Evolutionary conservation across 1,284 basidiomycete genomes (phyloP), one percentile per base, ranked within the genome.

Genomic region (Tilletia caries): DNA sequence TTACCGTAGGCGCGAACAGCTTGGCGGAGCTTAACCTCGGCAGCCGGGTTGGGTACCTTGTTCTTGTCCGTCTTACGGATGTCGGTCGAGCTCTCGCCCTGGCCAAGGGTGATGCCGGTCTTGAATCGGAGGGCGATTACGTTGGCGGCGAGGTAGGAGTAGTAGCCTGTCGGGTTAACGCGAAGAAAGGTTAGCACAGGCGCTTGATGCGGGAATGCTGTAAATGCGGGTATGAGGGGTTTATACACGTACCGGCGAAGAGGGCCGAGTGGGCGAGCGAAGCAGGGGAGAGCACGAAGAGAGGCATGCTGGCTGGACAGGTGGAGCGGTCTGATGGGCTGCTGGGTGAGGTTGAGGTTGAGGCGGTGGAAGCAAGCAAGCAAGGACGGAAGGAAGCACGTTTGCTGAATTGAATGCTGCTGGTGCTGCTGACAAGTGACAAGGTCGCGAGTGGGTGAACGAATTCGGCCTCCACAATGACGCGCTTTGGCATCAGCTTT

Each of bases 251-350:
- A 62, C 58, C 58, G 20, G 78, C 75, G 43, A 83, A 83, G 50
- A 82, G 76, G 67, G 81, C 80, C 52, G 80, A 81, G 78, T 83
- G 81, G 43, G 76, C 81, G 71, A 83, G 73, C 58, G 81, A 82
- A 73, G 81, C 80, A 46, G 71, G 71, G 74, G 75, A 76, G 66
- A 82, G 76, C 64, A 82, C 81, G 74, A 82, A 82, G 72, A 82
- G 80, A 77, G 81, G 81, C 81, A 82, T 82, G n/a, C n/a, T 68
- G n/a, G 32, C 15, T 15, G 46, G 27, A 23, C 46, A 29, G 37
- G 52, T 54, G 3, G 64, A n/a, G n/a, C n/a, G 33, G 23, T 52
- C 37, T 44, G 62, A 37, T 25, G 29, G 10, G 2, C n/a, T 27
- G 25, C 5, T 58, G 54, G 20, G 27, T 62, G 27, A 6, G 4